phyloP scores from a whole-genome alignment of 1,284 basidiomycete species.

The Schizophyllum commune region DNA sequence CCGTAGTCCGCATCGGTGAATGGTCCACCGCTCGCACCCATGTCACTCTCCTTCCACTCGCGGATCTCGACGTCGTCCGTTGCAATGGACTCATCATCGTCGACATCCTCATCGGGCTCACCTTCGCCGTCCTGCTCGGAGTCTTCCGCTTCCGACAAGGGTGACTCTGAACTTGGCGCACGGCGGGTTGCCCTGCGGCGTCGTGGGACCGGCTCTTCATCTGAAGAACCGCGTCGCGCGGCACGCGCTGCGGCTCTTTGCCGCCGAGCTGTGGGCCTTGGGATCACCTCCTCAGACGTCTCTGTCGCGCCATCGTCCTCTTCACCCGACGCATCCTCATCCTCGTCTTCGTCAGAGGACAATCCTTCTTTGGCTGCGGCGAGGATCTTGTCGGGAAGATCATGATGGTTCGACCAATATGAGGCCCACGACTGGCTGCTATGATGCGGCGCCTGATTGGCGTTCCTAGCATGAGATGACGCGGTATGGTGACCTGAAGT shows the following conservation, averaged over 20 bases:
- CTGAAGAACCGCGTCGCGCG: conserved; percentile 5
- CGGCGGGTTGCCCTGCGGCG: conserved; percentile 28
- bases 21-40: conserved; percentile 40
- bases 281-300: conserved; percentile 12
- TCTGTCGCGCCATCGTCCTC: conserved; percentile 21
- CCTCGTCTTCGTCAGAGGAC: conserved; percentile 4
- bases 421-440: conserved; percentile 47
- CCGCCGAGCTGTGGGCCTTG: conserved; percentile 2
- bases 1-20: conserved; percentile 53
- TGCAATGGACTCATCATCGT: conserved; percentile 19
- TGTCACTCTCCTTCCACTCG: conserved; percentile 36
- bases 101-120: conserved; percentile 22
- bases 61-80: conserved; percentile 22
- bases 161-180: conserved; percentile 32
- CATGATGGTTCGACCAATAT: conserved; percentile 53
- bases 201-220: conserved; percentile 11
- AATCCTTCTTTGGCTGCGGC: conserved; percentile 36
- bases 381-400: conserved; percentile 55
- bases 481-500: neutral
- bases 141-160: conserved; percentile 16
- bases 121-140: conserved; percentile 18
- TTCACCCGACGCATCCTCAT: conserved; percentile 15
- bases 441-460: conserved; percentile 52
- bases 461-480: conserved; percentile 1
- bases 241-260: neutral